A percentile compares a stretch with the other conserved stretches of the same genome.
These are phyloP conservation scores for Xylaria sp. DNA, from an alignment of 2,329 filamentous ascomycete species.

Conservation along the genomic window DNA sequence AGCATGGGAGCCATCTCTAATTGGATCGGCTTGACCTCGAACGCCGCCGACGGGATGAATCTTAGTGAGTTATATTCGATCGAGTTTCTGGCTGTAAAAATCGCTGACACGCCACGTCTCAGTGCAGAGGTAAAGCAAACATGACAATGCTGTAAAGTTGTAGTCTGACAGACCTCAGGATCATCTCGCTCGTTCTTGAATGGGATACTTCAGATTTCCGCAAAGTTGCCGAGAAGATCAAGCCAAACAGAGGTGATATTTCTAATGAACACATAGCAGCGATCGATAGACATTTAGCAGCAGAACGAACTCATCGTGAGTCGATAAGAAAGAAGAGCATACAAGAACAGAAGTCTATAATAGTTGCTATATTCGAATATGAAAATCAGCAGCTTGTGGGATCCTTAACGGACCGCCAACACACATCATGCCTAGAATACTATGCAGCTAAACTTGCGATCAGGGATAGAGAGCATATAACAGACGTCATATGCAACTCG, in stretches of 20 bases:
- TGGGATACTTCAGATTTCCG: constrained; percentile 80
- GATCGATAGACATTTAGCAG: constrained; percentile 68
- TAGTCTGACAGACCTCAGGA: constrained; percentile 57
- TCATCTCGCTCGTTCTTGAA: constrained; percentile 76
- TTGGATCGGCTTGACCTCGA: constrained; percentile 79
- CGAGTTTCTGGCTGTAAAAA: background rate
- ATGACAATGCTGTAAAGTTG: background rate
- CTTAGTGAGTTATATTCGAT: constrained; percentile 51
- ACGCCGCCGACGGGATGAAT: constrained; percentile 83
- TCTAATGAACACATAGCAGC: constrained; percentile 70
- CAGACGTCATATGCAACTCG: constrained; percentile 72
- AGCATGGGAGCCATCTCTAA: constrained; percentile 80
- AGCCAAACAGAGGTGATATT: constrained; percentile 68
- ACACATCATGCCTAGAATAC: constrained; percentile 74
- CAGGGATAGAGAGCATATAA: constrained; percentile 78
- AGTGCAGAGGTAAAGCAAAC: constrained; percentile 65
- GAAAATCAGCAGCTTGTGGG: constrained; percentile 58
- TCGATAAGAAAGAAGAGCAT: constrained; percentile 67
- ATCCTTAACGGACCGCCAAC: constrained; percentile 68
- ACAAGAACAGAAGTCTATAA: constrained; percentile 66
- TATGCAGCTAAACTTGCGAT: constrained; percentile 76
- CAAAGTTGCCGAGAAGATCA: constrained; percentile 71
- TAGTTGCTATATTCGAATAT: constrained; percentile 71
- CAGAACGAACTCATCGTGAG: constrained; percentile 67
- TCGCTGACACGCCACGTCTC: constrained; percentile 13